A percentile compares a stretch with the other conserved stretches of the same genome.
Conservation (phyloP, 2,329 filamentous ascomycete species). For the Zalaria sp. region DNA sequence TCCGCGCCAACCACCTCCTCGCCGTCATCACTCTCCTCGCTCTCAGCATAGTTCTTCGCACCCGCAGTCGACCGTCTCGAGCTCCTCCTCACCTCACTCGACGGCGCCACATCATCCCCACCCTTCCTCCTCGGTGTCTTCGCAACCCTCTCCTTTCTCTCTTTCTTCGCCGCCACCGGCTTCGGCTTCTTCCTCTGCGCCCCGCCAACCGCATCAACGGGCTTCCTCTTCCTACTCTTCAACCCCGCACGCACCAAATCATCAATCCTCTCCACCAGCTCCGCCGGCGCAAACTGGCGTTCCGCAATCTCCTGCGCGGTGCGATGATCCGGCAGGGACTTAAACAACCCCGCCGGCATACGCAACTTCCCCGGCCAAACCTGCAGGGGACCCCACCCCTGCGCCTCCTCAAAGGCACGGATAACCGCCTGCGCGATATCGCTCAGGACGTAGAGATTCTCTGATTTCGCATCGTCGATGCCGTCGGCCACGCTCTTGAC, state of each 20-base stretch:
- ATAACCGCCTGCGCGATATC: constrained; percentile 76
- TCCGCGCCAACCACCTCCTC: constrained; percentile 7
- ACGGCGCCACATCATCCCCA: constrained; percentile 17
- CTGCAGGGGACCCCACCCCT: constrained; percentile 66
- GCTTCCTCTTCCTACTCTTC: constrained; percentile 41
- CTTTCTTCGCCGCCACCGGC: constrained; percentile 14
- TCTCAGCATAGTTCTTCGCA: constrained; percentile 30
- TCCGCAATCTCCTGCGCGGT: constrained; percentile 74
- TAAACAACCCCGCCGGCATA: constrained; percentile 67
- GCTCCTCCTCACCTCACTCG: constrained; percentile 29
- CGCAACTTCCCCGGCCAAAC: constrained; percentile 70
- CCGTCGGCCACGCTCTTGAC: constrained; percentile 83
- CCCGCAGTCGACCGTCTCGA: constrained; percentile 17
- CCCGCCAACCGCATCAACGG: constrained; percentile 12
- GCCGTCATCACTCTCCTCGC: constrained; percentile 28
- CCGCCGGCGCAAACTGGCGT: constrained; percentile 70
- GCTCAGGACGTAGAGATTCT: constrained; percentile 76
- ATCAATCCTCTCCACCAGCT: constrained; percentile 56
- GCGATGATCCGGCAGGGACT: constrained; percentile 58
- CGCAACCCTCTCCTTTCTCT: constrained; percentile 15
- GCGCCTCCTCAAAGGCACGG: constrained; percentile 72
- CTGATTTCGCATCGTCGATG: too few relatives aligned
- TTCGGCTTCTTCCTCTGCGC: constrained; percentile 16
- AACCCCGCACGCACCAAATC: constrained; percentile 56
- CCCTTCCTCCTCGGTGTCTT: constrained; percentile 24